A percentile compares a stretch with the other conserved stretches of the same genome.
Conservation (phyloP, 495 filamentous ascomycete species). For the Hypoxylon intermedium region DNA sequence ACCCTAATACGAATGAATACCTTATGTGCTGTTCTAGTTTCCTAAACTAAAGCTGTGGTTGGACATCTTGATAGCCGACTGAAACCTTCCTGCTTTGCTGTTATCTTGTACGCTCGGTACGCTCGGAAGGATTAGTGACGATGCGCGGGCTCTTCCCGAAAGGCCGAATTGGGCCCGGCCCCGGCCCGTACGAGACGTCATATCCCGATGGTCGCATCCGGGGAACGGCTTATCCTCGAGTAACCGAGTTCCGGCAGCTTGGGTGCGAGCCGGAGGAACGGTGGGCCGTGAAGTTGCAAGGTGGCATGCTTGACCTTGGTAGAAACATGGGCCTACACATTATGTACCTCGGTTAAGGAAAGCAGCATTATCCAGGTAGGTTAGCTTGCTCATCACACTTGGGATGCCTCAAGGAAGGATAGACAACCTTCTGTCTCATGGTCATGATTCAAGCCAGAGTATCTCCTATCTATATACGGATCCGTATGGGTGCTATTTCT, state of each 20-base stretch:
- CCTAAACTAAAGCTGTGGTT: conserved; percentile 11
- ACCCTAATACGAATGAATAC: too few relatives aligned
- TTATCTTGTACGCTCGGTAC: conserved; percentile 10
- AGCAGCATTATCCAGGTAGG: not conserved
- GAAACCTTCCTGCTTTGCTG: not conserved
- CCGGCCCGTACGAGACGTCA: conserved; percentile 24
- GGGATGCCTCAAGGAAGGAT: too few relatives aligned
- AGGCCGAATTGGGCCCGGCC: conserved; percentile 28
- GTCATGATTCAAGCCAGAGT: not conserved
- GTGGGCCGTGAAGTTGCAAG: conserved; percentile 25
- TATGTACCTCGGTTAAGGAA: conserved; percentile 29
- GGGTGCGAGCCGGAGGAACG: conserved; percentile 13
- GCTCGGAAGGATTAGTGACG: conserved; percentile 7
- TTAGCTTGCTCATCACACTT: too few relatives aligned
- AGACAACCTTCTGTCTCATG: not conserved
- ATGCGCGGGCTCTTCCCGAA: conserved; percentile 23
- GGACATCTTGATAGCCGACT: conserved; percentile 11
- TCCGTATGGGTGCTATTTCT: not conserved
- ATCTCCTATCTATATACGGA: not conserved
- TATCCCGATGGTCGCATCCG: conserved; percentile 18
- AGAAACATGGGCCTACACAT: conserved; percentile 11
- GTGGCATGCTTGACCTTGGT: conserved; percentile 11
- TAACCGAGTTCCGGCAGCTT: conserved; percentile 31
- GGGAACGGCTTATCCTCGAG: conserved; percentile 7
- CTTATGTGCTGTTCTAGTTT: too few relatives aligned